Evolutionary conservation across 352 stramenopile species (phyloP).

Genomic region (Globisporangium alternatum): DNA sequence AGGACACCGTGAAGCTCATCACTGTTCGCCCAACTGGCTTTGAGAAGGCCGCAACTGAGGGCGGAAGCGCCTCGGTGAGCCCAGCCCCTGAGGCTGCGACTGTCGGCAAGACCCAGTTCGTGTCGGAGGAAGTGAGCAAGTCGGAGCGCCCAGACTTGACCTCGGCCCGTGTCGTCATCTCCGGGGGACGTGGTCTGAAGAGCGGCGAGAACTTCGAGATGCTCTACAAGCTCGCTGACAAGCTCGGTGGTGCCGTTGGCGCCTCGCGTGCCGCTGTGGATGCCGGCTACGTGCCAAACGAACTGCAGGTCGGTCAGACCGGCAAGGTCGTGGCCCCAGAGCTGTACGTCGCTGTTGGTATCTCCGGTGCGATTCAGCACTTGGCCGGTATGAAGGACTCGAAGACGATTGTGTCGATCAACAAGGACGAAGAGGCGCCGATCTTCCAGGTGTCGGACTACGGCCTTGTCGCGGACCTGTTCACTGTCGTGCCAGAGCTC

Average conservation of each 20-base stretch:
- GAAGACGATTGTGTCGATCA: slow-evolving; percentile 99
- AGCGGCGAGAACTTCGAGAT: slow-evolving; percentile 98
- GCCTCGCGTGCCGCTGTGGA: slow-evolving; percentile 98
- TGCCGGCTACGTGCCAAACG: slow-evolving; percentile 97
- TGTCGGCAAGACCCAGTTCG: slow-evolving; percentile 83
- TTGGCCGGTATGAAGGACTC: slow-evolving; percentile 99
- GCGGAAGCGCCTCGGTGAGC: slow-evolving; percentile 71
- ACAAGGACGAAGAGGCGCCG: slow-evolving; percentile 99
- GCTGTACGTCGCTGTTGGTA: slow-evolving; percentile 96
- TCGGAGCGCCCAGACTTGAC: slow-evolving; percentile 95
- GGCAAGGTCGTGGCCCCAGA: slow-evolving; percentile 98
- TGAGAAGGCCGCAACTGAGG: slow-evolving; percentile 91
- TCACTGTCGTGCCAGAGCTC: slow-evolving; percentile 96
- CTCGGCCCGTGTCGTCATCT: slow-evolving; percentile 93
- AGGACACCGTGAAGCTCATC: slow-evolving; percentile 92
- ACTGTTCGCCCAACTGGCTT: slow-evolving; percentile 97
- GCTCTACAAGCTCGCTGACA: slow-evolving; percentile 97
- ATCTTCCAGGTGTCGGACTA: slow-evolving; percentile 99
- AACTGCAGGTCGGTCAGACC: slow-evolving; percentile 99
- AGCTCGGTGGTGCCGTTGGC: slow-evolving; percentile 96
- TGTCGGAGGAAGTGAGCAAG: slow-evolving; percentile 93
- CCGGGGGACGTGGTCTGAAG: slow-evolving; percentile 96
- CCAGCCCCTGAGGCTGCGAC: slow-evolving; percentile 49
- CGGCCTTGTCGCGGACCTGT: slow-evolving; percentile 97
- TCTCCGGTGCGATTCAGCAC: slow-evolving; percentile 99